Percentiles rank a stretch among this genome's conserved stretches.
Conservation (phyloP, 1,284 basidiomycete species). For the Paramarasmius palmivorus region DNA sequence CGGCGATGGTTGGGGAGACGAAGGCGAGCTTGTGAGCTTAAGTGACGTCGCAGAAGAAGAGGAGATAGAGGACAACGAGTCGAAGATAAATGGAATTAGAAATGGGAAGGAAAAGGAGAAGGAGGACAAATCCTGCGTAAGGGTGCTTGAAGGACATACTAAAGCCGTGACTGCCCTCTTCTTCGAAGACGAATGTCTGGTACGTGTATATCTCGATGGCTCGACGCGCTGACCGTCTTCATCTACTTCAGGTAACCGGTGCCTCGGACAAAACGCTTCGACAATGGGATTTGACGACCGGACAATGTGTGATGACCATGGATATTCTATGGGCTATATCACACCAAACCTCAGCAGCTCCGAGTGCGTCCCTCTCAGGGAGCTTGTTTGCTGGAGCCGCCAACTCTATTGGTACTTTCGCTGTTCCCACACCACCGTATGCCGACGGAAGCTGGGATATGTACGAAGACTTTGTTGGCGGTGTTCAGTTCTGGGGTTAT, state of each 20-base stretch:
- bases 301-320: conserved; percentile 99
- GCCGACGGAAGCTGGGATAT: conserved; percentile 92
- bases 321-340: conserved; percentile 99
- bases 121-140: conserved; percentile 60
- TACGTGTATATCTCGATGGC: conserved; percentile 38
- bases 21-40: conserved; percentile 53
- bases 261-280: conserved; percentile 98
- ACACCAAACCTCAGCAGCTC: conserved; percentile 68
- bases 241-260: conserved; percentile 77
- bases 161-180: conserved; percentile 92
- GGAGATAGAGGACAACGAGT: conserved; percentile 46
- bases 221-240: background rate
- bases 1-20: conserved; percentile 58
- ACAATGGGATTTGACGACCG: conserved; percentile 97
- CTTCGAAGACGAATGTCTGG: conserved; percentile 93
- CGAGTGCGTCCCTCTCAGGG: conserved; percentile 41
- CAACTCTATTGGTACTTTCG: conserved; percentile 67
- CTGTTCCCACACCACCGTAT: conserved; percentile 83
- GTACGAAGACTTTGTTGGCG: conserved; percentile 97
- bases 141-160: conserved; percentile 87
- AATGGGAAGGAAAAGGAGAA: conserved; percentile 33
- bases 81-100: conserved; percentile 36
- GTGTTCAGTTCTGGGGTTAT: conserved; percentile 98
- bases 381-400: conserved; percentile 55
- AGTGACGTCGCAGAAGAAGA: conserved; percentile 67